Base-by-base conservation (phyloP, 2,329 filamentous ascomycete genomes). In the Aciculosporium take region DNA sequence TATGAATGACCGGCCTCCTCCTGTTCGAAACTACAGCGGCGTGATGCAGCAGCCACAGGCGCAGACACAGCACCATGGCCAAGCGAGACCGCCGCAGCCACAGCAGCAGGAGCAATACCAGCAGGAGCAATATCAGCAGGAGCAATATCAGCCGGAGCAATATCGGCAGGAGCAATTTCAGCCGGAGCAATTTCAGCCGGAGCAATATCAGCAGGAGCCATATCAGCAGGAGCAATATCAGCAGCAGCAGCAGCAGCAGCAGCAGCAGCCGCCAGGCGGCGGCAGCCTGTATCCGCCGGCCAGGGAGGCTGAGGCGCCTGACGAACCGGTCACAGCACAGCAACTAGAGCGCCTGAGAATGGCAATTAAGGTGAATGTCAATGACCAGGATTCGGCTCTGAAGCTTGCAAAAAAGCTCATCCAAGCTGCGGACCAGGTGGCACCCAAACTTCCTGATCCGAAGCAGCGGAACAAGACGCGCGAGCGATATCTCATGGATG, bases 401-500 rank as follows among this genome's bases (percentile, higher is more conserved):
- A 66, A 69, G 8, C 68, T 94, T 15, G 87, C 84, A 1, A 89
- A 88, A 63, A 85, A 82, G 51, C 67, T 95, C 5, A 78, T 94
- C 1, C 87, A 95, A 62, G 91, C 89, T 2, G 77, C 86, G 0
- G 78, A 79, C 10, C 76, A 84, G 5, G 71, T 98, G 1, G 76
- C 86, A 3, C 66, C 73, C 2, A 63, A 63, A 12, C 60, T 79
- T 8, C 68, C 74, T 0, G 84, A 86, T 49, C 80, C 87, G 29
- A 80, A 80, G 51, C 74, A 79, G 7, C 77, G 81, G 20, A 72
- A 76, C 7, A 85, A 91, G 52, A 70, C 79, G 2, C 80, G 86
- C 24, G 89, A 96, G 52, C 80, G 80, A 43, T 96, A 89, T 57
- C 67, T 89, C 13, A 65, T 80, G 49, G 91, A 96, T 55, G 86